phyloP scores from a whole-genome alignment of 2,329 filamentous ascomycete genomes.

The Aspergillus proliferans region DNA sequence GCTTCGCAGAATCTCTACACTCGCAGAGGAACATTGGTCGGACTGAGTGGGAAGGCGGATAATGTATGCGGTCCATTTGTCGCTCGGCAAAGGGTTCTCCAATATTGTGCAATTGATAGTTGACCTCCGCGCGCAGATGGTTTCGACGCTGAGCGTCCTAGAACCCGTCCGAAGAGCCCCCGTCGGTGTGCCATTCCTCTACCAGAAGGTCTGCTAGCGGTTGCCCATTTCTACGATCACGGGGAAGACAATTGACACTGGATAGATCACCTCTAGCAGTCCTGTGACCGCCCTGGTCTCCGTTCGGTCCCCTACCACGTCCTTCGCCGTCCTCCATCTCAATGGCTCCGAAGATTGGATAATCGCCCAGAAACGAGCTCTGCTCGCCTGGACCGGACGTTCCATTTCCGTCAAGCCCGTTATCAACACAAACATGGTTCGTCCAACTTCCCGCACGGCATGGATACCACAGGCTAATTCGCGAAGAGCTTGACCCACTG shows the following conservation, averaged over 20 bases:
- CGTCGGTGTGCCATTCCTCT: constrained; percentile 87
- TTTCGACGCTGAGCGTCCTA: constrained; percentile 82
- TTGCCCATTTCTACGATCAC: neutral
- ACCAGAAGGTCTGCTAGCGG: constrained; percentile 56
- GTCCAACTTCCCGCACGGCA: constrained; percentile 8
- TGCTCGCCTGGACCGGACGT: constrained; percentile 96
- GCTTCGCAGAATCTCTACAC: constrained; percentile 93
- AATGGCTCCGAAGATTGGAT: constrained; percentile 96
- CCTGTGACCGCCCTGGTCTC: constrained; percentile 84
- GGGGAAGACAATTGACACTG: constrained; percentile 8
- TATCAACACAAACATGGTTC: constrained; percentile 64
- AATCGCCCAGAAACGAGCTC: constrained; percentile 74
- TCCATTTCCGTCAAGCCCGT: constrained; percentile 70
- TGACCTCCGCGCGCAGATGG: constrained; percentile 50
- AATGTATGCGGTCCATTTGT: constrained; percentile 54
- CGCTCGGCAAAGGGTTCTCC: neutral
- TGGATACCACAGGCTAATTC: constrained; percentile 29
- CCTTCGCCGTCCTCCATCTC: constrained; percentile 79
- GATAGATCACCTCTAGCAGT: constrained; percentile 71
- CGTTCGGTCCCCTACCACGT: constrained; percentile 77
- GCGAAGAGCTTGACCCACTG: constrained; percentile 68
- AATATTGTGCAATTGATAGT: neutral
- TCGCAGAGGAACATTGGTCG: constrained; percentile 82
- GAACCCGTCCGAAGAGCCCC: constrained; percentile 73
- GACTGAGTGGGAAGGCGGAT: constrained; percentile 80